These are phyloP conservation scores for Wakefieldia striispora DNA, from an alignment of 768 basidiomycete species.

Conservation along the genomic window DNA sequence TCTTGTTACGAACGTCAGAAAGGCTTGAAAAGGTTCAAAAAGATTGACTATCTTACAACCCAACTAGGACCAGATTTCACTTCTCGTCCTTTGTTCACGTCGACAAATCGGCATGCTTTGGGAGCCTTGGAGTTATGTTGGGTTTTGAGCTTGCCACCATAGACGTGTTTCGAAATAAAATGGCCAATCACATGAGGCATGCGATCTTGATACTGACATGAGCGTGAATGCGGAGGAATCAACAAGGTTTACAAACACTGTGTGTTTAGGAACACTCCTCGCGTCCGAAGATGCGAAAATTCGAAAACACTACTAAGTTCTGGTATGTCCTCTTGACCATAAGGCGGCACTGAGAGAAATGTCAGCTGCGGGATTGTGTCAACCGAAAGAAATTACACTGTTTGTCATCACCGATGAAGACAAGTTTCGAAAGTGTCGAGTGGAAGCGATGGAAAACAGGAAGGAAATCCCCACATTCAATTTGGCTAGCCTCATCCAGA, in stretches of 20 bases:
- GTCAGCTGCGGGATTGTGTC: neutral
- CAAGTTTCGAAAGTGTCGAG: slow-evolving; percentile 30
- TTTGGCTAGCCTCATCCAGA: slow-evolving; percentile 49
- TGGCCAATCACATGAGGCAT: slow-evolving; percentile 76
- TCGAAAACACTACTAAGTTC: slow-evolving; percentile 78
- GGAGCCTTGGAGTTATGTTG: slow-evolving; percentile 42
- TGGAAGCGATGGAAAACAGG: slow-evolving; percentile 31
- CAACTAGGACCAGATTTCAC: slow-evolving; percentile 32
- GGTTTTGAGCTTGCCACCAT: slow-evolving; percentile 57
- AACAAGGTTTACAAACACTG: slow-evolving; percentile 54
- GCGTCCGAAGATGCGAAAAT: slow-evolving; percentile 50
- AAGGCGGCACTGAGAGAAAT: slow-evolving; percentile 60
- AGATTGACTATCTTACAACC: slow-evolving; percentile 21
- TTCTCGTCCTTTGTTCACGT: slow-evolving; percentile 36
- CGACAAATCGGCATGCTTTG: slow-evolving; percentile 37
- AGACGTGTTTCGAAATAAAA: slow-evolving; percentile 67
- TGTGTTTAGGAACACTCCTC: slow-evolving; percentile 56
- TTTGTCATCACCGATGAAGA: slow-evolving; percentile 40
- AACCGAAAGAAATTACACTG: slow-evolving; percentile 28
- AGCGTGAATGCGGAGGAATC: neutral
- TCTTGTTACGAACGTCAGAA: slow-evolving; percentile 42
- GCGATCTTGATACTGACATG: slow-evolving; percentile 50
- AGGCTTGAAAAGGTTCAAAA: neutral
- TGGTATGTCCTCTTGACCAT: slow-evolving; percentile 66
- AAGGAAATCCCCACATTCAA: slow-evolving; percentile 41